Evolutionary conservation across 306 rosid genomes (phyloP), one percentile per base, ranked within the genome.

Genomic region (Heteromeles arbutifolia): DNA sequence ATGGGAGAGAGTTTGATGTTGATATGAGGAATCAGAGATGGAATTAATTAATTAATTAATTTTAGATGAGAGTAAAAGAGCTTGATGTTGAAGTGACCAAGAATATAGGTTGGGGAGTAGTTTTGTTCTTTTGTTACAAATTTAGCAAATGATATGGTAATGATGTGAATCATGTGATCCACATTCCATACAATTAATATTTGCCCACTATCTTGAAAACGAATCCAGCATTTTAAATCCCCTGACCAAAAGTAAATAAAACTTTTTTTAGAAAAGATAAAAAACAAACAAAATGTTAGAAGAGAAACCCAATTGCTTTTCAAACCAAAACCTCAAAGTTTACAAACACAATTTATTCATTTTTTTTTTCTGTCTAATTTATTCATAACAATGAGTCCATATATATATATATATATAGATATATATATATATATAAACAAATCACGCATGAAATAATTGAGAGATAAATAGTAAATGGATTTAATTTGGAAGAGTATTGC

Each of bases 51-150:
- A 56, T n/a, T 25, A n/a, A 56, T n/a, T 59, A 8, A 3, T 69
- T 58, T 37, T 18, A 68, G 87, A 84, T 80, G 91, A 73, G 89
- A 86, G 77, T 80, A 87, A 86, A 1, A 6, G 66, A 26, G 19
- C 11, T 80, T 80, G 92, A 89, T 78, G 92, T 82, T 90, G 91
- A 88, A 82, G 84, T 86, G 83, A 86, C 89, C 43, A 74, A 58
- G 86, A 70, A 78, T 84, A 79, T 87, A 82, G 86, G 84, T 58
- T 68, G 58, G 82, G 78, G 90, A 84, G 83, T 66, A 78, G 3
- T 82, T 87, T 87, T 88, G 90, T 87, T 90, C 85, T 83, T 83
- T 87, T 37, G 77, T 75, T 83, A 65, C 89, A 80, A 80, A 54
- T 77, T 32, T 78, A 76, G 78, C 57, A 69, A 75, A 82, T 68